Percentiles rank a stretch among this genome's conserved stretches.
phyloP scores from a whole-genome alignment of 2,329 filamentous ascomycete genomes.

The Alternaria sp. region DNA sequence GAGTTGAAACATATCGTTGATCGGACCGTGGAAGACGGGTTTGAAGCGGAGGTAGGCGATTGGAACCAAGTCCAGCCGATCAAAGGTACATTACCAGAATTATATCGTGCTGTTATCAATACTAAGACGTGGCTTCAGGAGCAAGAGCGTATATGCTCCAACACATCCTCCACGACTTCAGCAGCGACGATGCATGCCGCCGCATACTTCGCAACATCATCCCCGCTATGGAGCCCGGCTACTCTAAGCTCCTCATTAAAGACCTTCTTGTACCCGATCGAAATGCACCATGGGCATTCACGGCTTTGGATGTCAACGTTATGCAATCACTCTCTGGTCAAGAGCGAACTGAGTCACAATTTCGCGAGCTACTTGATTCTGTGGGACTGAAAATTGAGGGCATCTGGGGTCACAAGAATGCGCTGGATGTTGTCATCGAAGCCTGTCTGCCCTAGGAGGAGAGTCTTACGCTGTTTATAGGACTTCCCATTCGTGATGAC shows the following conservation, averaged over 20 bases:
- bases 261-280: neutral
- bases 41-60: constrained; percentile 4
- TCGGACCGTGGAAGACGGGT: constrained; percentile 5
- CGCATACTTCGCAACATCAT: neutral
- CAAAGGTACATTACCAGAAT: neutral
- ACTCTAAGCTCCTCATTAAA: neutral
- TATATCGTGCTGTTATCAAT: fast-evolving
- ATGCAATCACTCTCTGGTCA: neutral
- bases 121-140: fast-evolving
- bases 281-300: neutral
- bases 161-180: neutral
- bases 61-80: constrained; percentile 1
- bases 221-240: neutral
- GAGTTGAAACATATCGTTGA: constrained; percentile 24
- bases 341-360: neutral
- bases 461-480: neutral
- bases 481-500: neutral
- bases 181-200: neutral
- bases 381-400: neutral
- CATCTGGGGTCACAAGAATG: neutral
- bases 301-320: neutral
- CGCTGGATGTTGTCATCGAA: neutral
- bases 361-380: neutral
- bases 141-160: neutral
- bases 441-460: neutral